phyloP scores from a whole-genome alignment of 768 basidiomycete species.

The Suillus lakei region DNA sequence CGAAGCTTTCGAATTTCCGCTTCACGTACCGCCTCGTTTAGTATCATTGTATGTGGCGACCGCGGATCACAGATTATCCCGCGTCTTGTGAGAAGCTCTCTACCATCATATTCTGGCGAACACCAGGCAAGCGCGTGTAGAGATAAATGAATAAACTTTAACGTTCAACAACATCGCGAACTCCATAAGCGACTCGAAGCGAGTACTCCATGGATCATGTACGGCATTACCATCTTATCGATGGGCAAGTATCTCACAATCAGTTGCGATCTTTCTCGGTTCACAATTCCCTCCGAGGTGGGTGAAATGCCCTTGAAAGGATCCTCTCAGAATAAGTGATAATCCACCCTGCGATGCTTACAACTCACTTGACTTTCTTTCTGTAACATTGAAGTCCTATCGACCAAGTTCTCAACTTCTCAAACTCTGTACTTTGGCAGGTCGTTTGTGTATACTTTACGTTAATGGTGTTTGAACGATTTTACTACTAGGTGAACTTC shows the following conservation, averaged over 20 bases:
- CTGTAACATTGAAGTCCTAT: background rate
- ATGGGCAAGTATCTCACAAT: constrained; percentile 7
- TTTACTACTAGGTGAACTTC: background rate
- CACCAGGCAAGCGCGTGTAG: background rate
- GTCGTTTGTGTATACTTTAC: background rate
- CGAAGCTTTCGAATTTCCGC: background rate
- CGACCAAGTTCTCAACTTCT: background rate
- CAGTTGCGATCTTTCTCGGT: background rate
- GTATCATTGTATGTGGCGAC: background rate
- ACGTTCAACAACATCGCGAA: background rate
- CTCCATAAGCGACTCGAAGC: background rate
- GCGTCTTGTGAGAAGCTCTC: background rate
- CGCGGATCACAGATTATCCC: background rate
- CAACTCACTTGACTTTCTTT: background rate
- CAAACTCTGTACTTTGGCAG: background rate
- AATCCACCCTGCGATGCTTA: background rate
- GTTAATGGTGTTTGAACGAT: constrained; percentile 3
- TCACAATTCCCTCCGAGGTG: background rate
- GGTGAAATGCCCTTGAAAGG: background rate
- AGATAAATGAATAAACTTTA: background rate
- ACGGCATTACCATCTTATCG: constrained; percentile 6
- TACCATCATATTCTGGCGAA: background rate
- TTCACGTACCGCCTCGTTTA: background rate
- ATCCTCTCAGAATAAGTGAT: background rate
- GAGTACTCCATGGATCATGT: background rate